Evolutionary conservation across 768 basidiomycete genomes (phyloP), one percentile per base, ranked within the genome.

Genomic region (Leccinellum luteum): DNA sequence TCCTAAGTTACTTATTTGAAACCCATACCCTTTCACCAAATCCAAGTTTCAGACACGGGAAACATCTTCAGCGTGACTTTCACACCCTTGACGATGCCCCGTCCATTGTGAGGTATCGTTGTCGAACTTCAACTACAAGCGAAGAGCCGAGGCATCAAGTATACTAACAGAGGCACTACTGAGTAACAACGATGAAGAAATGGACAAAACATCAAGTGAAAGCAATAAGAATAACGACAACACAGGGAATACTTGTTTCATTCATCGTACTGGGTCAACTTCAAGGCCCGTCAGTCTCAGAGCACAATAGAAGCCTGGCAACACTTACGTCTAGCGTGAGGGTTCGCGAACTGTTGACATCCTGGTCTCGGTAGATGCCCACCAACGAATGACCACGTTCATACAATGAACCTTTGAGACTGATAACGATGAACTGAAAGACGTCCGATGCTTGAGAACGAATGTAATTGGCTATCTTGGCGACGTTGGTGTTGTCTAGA

Each of bases 361-460:
- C 92, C 67, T 98, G 95, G 65, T 97, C 94, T 17, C 95, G 85
- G 72, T 94, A 94, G 35, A 97, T 93, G 4, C 95, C 95, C 25
- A 98, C 94, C 45, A 98, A 79, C 1, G 93, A 92, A 61, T 92
- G 83, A 10, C 94, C 91, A 17, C 87, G 84, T 70, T 96, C 94
- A 64, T 95, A 96, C 60, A 98, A 74, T 0, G 94, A 92, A 44
- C 89, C 90, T 73, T 98, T 98, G 71, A 98, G 79, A 70, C 93
- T 94, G 78, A 99, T 99, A 55, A 98, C 95, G 57, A 99, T 85
- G 72, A 98, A 98, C 71, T 98, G 95, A 81, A 98, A 96, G 2
- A 78, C 72, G 47, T 87, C 83, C 0, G 92, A 92, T 3, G 94
- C 86, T 61, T 95, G 92, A 13, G 81, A 75, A 3, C 90, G 84